Percentiles rank a stretch among this genome's conserved stretches.
These are phyloP conservation scores for Malus fusca DNA, from an alignment of 306 rosid species.

Conservation along the genomic window DNA sequence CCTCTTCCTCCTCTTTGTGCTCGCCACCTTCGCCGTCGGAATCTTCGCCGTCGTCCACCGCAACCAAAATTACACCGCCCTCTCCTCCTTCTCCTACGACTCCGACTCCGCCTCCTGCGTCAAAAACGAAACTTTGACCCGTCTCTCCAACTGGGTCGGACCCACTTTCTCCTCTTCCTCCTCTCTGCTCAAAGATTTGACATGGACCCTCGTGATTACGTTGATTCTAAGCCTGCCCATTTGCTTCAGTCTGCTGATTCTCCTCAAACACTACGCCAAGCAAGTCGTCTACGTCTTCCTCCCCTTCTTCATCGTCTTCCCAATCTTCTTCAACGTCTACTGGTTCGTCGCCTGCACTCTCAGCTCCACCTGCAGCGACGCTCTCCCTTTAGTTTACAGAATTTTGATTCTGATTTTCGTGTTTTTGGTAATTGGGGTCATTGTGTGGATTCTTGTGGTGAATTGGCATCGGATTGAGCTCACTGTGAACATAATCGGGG, in stretches of 20 bases:
- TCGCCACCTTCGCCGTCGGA: conserved; percentile 66
- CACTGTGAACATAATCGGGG: conserved; percentile 65
- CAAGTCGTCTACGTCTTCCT: conserved; percentile 63
- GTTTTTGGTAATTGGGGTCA: conserved; percentile 49
- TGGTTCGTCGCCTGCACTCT: conserved; percentile 90
- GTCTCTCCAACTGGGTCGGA: conserved; percentile 6
- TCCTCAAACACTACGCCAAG: conserved; percentile 70
- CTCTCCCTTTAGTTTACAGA: conserved; percentile 60
- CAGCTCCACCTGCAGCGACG: conserved; percentile 44
- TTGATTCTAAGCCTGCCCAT: conserved; percentile 56
- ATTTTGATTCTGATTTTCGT: conserved; percentile 53
- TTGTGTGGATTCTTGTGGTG: conserved; percentile 68
- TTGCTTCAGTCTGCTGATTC: conserved; percentile 47
- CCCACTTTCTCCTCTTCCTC: conserved; percentile 27
- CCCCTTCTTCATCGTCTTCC: conserved; percentile 61
- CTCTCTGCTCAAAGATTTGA: conserved; percentile 29
- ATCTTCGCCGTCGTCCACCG: conserved; percentile 60
- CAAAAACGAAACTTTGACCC: conserved; percentile 5
- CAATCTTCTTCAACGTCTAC: conserved; percentile 67
- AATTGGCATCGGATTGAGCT: conserved; percentile 89
- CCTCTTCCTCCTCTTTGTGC: conserved; percentile 51
- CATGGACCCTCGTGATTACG: conserved; percentile 70
- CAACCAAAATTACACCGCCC: conserved; percentile 33
- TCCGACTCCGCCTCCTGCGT: conserved; percentile 49
- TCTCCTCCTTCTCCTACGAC: conserved; percentile 55